Conservation (phyloP, 2,329 filamentous ascomycete species). For the Diaporthe citriasiana region DNA sequence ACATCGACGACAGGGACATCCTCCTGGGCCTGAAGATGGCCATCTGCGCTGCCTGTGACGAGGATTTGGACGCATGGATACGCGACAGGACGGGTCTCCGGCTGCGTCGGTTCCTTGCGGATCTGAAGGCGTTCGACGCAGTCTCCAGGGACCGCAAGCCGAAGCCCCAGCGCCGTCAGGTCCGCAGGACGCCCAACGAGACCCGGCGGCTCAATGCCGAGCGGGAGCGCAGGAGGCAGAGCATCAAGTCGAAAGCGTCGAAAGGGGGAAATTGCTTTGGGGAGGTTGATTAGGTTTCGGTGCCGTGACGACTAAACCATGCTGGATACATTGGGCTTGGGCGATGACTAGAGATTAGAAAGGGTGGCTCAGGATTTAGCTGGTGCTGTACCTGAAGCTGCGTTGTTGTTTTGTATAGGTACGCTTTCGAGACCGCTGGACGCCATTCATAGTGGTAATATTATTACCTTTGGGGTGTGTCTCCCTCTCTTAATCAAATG, state of each 20-base stretch:
- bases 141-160: conserved; percentile 51
- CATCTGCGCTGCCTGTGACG: conserved; percentile 68
- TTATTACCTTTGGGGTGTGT: conserved; percentile 25
- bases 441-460: conserved; percentile 38
- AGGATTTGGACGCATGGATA: conserved; percentile 67
- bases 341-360: too few species aligned
- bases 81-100: conserved; percentile 65
- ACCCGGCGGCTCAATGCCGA: conserved; percentile 23
- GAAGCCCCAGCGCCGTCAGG: conserved; percentile 20
- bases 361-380: not conserved
- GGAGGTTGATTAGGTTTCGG: conserved; percentile 13
- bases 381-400: not conserved
- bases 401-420: not conserved
- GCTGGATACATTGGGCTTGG: not conserved
- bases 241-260: conserved; percentile 23
- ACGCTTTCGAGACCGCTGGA: not conserved
- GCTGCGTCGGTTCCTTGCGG: conserved; percentile 68
- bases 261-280: conserved; percentile 33
- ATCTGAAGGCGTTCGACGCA: conserved; percentile 65
- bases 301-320: not conserved
- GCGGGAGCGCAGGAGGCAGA: conserved; percentile 29
- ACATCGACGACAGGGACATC: conserved; percentile 65
- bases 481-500: not conserved
- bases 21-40: conserved; percentile 69
- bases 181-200: conserved; percentile 30